These are phyloP conservation scores for Rhodotorula mucilaginosa DNA, from an alignment of 1,284 basidiomycete genomes.

Conservation along the genomic window DNA sequence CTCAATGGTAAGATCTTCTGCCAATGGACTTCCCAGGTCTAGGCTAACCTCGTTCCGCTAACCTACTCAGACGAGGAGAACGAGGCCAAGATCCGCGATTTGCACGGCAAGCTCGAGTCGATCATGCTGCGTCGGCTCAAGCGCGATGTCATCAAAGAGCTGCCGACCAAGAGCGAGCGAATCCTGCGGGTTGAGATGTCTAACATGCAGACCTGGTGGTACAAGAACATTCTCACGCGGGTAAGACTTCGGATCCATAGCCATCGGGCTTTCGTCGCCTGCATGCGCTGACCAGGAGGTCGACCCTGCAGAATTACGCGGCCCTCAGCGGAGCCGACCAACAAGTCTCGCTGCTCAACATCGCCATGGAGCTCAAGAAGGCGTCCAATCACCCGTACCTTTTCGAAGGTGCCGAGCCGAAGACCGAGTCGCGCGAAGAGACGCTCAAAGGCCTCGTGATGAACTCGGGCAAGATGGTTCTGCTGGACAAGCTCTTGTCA, in stretches of 20 bases:
- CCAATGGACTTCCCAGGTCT: slow-evolving; percentile 34
- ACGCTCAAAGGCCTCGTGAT: slow-evolving; percentile 54
- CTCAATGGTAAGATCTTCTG: slow-evolving; percentile 55
- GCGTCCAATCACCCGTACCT: slow-evolving; percentile 97
- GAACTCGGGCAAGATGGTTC: slow-evolving; percentile 55
- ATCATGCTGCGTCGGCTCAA: slow-evolving; percentile 95
- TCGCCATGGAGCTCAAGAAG: slow-evolving; percentile 95
- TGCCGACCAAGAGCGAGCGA: slow-evolving; percentile 97
- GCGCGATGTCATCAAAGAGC: slow-evolving; percentile 92
- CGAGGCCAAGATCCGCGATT: slow-evolving; percentile 88
- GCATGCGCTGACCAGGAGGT: neutral
- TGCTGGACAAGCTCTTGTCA: slow-evolving; percentile 53
- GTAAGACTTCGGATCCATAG: slow-evolving; percentile 49
- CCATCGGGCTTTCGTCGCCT: neutral
- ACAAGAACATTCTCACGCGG: slow-evolving; percentile 98
- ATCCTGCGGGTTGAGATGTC: slow-evolving; percentile 98
- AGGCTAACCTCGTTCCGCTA: neutral
- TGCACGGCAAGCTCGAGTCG: slow-evolving; percentile 88
- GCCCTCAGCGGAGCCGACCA: slow-evolving; percentile 78
- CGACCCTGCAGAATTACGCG: slow-evolving; percentile 71
- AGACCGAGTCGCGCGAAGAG: slow-evolving; percentile 70
- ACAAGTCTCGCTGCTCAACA: slow-evolving; percentile 89
- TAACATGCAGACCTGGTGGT: slow-evolving; percentile 93
- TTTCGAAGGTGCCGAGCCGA: slow-evolving; percentile 90
- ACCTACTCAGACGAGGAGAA: slow-evolving; percentile 70